Conservation (phyloP, 129 eudicot species). For the Cynara cardunculus region DNA sequence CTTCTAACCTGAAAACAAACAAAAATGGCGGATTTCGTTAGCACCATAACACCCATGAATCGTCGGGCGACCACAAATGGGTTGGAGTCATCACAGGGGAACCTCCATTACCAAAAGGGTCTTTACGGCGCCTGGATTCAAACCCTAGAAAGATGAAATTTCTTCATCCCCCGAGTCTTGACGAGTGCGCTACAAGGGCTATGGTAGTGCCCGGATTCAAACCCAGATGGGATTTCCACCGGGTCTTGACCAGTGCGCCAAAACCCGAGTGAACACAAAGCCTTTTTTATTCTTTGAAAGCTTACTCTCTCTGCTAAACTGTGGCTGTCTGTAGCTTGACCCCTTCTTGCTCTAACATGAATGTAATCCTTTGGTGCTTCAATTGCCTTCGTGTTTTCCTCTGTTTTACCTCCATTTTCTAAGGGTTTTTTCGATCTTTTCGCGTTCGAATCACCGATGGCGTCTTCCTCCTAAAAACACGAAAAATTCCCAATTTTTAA, state of each 20-base stretch:
- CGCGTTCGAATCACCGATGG: slow-evolving; percentile 24
- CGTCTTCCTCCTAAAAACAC: slow-evolving; percentile 46
- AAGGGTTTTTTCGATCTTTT: slow-evolving; percentile 50
- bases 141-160: not conserved
- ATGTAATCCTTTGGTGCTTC: slow-evolving; percentile 39
- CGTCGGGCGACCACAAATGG: no score
- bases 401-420: slow-evolving; percentile 34
- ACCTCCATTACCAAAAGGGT: not conserved
- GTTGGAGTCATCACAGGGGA: no score
- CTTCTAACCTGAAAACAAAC: slow-evolving; percentile 60
- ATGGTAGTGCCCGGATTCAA: not conserved
- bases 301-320: slow-evolving; percentile 95
- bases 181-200: not conserved
- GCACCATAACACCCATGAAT: not conserved
- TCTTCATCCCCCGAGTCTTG: not conserved
- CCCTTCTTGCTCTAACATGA: slow-evolving; percentile 93
- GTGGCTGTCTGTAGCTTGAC: slow-evolving; percentile 97
- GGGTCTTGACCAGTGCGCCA: not conserved
- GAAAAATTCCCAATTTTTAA: not conserved
- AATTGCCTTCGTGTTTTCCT: slow-evolving; percentile 30
- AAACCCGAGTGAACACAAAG: not conserved
- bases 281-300: not conserved
- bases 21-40: not conserved
- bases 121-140: no score
- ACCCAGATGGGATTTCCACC: not conserved